Conservation (phyloP, 2,329 filamentous ascomycete species). For the Trichophyton mentagrophytes region DNA sequence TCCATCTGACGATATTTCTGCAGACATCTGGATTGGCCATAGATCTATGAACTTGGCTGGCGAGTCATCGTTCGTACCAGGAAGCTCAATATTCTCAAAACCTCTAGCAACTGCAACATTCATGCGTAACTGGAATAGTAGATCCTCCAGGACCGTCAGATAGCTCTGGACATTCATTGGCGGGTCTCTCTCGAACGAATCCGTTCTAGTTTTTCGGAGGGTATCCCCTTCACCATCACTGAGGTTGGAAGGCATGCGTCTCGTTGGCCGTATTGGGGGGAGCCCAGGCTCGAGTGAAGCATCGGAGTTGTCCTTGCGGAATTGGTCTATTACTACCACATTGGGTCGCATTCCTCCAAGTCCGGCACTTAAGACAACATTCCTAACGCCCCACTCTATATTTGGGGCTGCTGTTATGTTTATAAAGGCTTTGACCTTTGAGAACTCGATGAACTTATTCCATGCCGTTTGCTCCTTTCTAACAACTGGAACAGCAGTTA, state of each 20-base stretch:
- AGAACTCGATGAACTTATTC: conserved; percentile 78
- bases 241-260: conserved; percentile 13
- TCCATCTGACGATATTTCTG: conserved; percentile 57
- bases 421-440: conserved; percentile 77
- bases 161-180: conserved; percentile 52
- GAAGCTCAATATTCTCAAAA: conserved; percentile 63
- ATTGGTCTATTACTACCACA: conserved; percentile 68
- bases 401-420: conserved; percentile 73
- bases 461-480: conserved; percentile 68
- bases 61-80: conserved; percentile 41
- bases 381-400: conserved; percentile 73
- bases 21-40: conserved; percentile 91
- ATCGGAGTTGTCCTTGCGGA: conserved; percentile 32
- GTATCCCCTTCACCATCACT: conserved; percentile 8
- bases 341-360: conserved; percentile 82
- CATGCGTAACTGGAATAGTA: conserved; percentile 62
- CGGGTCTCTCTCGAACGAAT: conserved; percentile 2
- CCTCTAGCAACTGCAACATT: conserved; percentile 78
- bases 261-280: neutral
- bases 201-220: neutral
- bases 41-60: conserved; percentile 71
- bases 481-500: conserved; percentile 63
- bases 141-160: conserved; percentile 69
- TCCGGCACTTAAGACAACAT: conserved; percentile 67
- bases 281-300: neutral